Base-by-base conservation (phyloP, 129 eudicot genomes). In the Ambrosia artemisiifolia region DNA sequence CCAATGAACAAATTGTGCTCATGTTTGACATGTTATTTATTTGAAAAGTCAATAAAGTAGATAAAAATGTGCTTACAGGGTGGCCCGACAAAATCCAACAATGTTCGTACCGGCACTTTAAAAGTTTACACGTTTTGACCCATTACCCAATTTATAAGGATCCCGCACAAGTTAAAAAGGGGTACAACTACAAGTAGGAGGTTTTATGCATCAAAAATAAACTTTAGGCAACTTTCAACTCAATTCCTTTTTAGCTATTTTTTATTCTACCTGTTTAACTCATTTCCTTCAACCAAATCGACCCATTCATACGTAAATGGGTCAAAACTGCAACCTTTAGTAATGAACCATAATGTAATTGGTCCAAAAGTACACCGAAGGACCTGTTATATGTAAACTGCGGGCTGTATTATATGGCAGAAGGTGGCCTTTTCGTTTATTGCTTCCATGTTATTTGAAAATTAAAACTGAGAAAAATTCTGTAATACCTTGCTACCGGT, bases 401-500 rank as follows among this genome's bases (percentile, higher is more conserved):
- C 0, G 3, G 24, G 13, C 11, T 49, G 11, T 73, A 18, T 19
- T 63, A 48, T 34, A 63, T 34, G 13, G 35, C 13, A 73, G 36
- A 55, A 55, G 63, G 51, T 35, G 18, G 36, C 38, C 3, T 35
- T 73, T 49, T 7, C 44, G 40, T 50, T 64, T 72, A n/a, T 74
- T 40, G 38, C n/a, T 53, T 51, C 40, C 32, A 49, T 50, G 55
- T 17, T 32, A 67, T n/a, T 44, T 12, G 28, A 18, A 17, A 43
- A 7, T 0, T 4, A 43, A 63, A 36, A 13, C 24, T 10, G 53
- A 48, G 4, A 13, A 43, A 6, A 10, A 57, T 10, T 65, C 2
- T 54, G 47, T 43, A 13, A 51, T 82, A 94, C 98, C 98, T 94
- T 91, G 43, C 80, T 80, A 68, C 83, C 79, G 17, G 82, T 83